Conservation (phyloP, 179 eudicot species). For the Pouteria campechiana region DNA sequence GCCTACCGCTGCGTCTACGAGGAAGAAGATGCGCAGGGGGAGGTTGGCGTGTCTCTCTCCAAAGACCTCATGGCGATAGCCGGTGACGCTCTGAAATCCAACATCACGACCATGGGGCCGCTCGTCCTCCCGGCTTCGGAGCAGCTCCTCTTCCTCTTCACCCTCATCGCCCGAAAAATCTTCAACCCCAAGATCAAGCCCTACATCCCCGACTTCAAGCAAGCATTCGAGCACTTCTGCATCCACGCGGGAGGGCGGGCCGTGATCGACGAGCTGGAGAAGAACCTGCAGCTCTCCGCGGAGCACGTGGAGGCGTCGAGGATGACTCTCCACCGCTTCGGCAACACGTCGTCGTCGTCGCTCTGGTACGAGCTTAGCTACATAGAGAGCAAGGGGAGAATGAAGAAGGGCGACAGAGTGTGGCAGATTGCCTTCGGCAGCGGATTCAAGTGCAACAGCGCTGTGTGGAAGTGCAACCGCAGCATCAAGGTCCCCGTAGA, state of each 20-base stretch:
- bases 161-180: constrained; percentile 20
- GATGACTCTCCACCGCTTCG: constrained; percentile 20
- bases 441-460: constrained; percentile 21
- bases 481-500: constrained; percentile 8
- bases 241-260: constrained; percentile 24
- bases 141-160: constrained; percentile 25
- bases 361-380: constrained; percentile 18
- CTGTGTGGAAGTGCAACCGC: constrained; percentile 18
- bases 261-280: constrained; percentile 23
- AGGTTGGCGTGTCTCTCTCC: constrained; percentile 20
- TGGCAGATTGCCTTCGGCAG: constrained; percentile 22
- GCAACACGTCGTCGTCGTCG: constrained; percentile 20
- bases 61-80: constrained; percentile 34
- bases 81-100: constrained; percentile 25
- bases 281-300: constrained; percentile 14
- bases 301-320: constrained; percentile 23
- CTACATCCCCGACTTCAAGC: constrained; percentile 19
- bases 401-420: constrained; percentile 18
- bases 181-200: constrained; percentile 21
- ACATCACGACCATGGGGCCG: constrained; percentile 32
- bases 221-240: constrained; percentile 22
- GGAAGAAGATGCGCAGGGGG: constrained; percentile 21
- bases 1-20: constrained; percentile 25
- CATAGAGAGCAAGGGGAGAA: constrained; percentile 18
- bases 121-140: constrained; percentile 32